Conservation (phyloP, 1,284 basidiomycete species). For the Violaceomyces palustris region DNA sequence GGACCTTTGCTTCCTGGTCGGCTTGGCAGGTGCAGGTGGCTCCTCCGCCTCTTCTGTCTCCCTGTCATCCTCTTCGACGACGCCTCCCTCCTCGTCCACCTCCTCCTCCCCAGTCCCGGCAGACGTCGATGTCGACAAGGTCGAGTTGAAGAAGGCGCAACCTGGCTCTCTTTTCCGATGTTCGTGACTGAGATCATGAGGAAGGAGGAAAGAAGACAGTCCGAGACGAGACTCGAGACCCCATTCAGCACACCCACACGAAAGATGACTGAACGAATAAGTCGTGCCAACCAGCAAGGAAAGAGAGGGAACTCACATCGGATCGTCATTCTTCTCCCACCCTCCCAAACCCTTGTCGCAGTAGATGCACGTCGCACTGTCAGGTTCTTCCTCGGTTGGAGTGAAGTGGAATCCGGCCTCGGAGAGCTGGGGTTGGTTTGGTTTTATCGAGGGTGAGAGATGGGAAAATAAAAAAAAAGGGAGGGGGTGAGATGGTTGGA, state of each 20-base stretch:
- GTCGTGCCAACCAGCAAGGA: too few species aligned
- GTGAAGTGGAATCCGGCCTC: constrained; percentile 50
- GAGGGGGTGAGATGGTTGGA: not conserved
- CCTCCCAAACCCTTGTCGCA: constrained; percentile 46
- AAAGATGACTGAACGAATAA: too few species aligned
- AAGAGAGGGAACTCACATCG: constrained; percentile 26
- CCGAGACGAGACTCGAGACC: not conserved
- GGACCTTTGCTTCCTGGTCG: constrained; percentile 6
- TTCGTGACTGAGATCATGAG: constrained; percentile 28
- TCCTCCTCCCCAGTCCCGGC: constrained; percentile 1
- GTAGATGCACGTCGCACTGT: constrained; percentile 50
- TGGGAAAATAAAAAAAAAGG: not conserved
- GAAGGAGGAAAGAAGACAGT: not conserved
- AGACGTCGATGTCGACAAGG: constrained; percentile 1
- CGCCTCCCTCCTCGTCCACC: not conserved
- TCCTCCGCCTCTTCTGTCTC: constrained; percentile 3
- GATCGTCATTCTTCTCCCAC: constrained; percentile 52
- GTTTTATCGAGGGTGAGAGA: too few species aligned
- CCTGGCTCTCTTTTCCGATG: constrained; percentile 43
- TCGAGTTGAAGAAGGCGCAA: constrained; percentile 49
- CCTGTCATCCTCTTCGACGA: not conserved
- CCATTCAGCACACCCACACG: not conserved
- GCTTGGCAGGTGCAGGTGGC: constrained; percentile 5
- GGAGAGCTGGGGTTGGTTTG: constrained; percentile 28
- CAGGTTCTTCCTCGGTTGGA: constrained; percentile 40